Evolutionary conservation across 192 early-diverging fungal genomes (phyloP).

Genomic region (Coemansia sp.): DNA sequence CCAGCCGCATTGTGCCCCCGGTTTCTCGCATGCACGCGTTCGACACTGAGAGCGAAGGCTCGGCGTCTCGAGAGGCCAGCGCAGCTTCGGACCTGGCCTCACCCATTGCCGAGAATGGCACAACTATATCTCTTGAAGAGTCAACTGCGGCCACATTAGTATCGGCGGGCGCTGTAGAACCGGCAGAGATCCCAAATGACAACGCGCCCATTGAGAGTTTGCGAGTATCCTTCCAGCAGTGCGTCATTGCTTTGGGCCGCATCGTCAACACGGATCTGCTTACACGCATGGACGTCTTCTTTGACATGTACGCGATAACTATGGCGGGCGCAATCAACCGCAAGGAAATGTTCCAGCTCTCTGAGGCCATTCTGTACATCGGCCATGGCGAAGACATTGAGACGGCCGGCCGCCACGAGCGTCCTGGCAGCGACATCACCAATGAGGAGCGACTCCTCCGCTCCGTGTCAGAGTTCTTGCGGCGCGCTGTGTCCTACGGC

Average conservation of each 20-base stretch:
- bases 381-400: conserved; percentile 40
- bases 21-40: conserved; percentile 16
- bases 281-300: conserved; percentile 76
- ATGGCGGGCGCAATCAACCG: conserved; percentile 62
- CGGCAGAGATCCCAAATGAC: not conserved
- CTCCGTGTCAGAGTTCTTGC: conserved; percentile 36
- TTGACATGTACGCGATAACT: conserved; percentile 74
- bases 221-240: conserved; percentile 71
- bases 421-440: conserved; percentile 19
- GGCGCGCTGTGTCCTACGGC: conserved; percentile 24
- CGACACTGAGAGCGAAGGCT: conserved; percentile 10
- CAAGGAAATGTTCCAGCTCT: conserved; percentile 78
- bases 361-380: conserved; percentile 83
- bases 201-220: conserved; percentile 17
- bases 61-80: not conserved
- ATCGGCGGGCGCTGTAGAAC: not conserved
- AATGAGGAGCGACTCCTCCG: conserved; percentile 49
- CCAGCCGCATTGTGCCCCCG: conserved; percentile 31
- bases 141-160: not conserved
- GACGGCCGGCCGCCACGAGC: not conserved
- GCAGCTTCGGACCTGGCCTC: conserved; percentile 7
- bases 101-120: not conserved
- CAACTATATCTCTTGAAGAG: not conserved
- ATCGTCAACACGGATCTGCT: conserved; percentile 76
- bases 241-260: conserved; percentile 72